Evolutionary conservation across 164 flowering plant species (phyloP), one percentile per base, ranked within the genome.

Genomic region (Kingdonia uniflora): DNA sequence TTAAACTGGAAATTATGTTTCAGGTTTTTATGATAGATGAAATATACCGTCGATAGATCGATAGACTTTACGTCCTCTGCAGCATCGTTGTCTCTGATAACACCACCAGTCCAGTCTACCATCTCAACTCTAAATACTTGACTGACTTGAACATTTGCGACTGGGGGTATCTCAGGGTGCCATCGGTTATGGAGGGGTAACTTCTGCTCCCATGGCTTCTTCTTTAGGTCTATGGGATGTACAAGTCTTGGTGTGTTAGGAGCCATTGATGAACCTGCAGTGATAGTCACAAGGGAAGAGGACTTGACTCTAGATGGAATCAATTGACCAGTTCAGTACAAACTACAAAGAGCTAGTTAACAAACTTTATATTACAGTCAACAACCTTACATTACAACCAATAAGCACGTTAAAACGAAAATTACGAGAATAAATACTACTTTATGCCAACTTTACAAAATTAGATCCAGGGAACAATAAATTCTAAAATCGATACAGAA

Each of bases 141-240:
- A 13, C 78, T 78, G 1, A 61, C 65, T 22, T 57, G 68, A 46
- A 82, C 94, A 49, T 79, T 81, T 0, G 82, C 80, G 37, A 85
- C 91, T 1, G 82, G 59, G 0, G 91, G 94, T 26, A 84, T 80
- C 11, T 72, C 25, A 4, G 95, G 98, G 67, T 88, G 94, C 94
- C 95, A 88, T n/a, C 98, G 80, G 69, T 90, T 90, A 65, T 90
- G 95, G 16, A 82, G 88, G 10, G 94, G 81, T 33, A 64, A 55
- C 45, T 65, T 68, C 52, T 90, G 91, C 51, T 85, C 84, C 87
- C 82, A 76, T 65, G 95, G 89, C 70, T 73, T 80, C 76, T 74
- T 81, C 62, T 70, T 80, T 54, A 78, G 66, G 69, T 90, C 89
- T 45, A 90, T 60, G 15, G 82, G 74, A 20, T 78, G 75, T 5